These are phyloP conservation scores for Cylindrotheca closterium DNA, from an alignment of 108 stramenopile genomes.

Conservation along the genomic window DNA sequence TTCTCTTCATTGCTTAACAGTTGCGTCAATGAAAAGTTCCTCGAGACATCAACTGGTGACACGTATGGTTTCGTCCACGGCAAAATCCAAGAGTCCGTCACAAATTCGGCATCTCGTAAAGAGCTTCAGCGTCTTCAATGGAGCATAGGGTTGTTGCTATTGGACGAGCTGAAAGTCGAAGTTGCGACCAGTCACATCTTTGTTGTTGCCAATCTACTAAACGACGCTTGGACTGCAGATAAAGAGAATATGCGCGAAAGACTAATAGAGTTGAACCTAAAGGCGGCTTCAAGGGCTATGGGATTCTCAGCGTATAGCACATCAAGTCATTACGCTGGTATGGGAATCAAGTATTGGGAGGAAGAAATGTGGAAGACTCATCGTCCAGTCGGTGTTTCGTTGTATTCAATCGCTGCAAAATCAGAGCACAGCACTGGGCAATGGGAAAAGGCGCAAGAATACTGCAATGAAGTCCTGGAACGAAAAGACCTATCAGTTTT, in stretches of 20 bases:
- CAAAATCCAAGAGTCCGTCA: too few species aligned
- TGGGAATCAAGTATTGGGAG: neutral
- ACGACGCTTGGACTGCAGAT: too few species aligned
- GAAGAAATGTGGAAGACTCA: constrained; percentile 1
- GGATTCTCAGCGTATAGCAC: constrained; percentile 3
- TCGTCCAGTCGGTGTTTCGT: neutral
- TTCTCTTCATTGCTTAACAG: too few species aligned
- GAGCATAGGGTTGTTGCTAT: too few species aligned
- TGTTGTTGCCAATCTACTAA: constrained; percentile 1
- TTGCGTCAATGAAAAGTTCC: too few species aligned
- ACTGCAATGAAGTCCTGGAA: neutral
- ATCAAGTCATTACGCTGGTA: neutral
- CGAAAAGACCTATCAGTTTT: neutral
- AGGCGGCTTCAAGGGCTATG: constrained; percentile 1
- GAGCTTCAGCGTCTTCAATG: too few species aligned
- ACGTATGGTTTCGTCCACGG: too few species aligned
- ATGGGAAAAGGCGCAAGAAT: neutral
- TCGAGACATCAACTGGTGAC: too few species aligned
- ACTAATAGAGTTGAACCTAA: constrained; percentile 5
- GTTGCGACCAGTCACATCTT: too few species aligned
- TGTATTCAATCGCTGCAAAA: constrained; percentile 3
- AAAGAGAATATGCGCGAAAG: too few species aligned
- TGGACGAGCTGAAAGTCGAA: too few species aligned
- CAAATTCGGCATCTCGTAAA: too few species aligned
- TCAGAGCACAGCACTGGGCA: neutral